A percentile compares a stretch with the other conserved stretches of the same genome.
Conservation (phyloP, 2,329 filamentous ascomycete species). For the Purpureocillium takamizusanense region DNA sequence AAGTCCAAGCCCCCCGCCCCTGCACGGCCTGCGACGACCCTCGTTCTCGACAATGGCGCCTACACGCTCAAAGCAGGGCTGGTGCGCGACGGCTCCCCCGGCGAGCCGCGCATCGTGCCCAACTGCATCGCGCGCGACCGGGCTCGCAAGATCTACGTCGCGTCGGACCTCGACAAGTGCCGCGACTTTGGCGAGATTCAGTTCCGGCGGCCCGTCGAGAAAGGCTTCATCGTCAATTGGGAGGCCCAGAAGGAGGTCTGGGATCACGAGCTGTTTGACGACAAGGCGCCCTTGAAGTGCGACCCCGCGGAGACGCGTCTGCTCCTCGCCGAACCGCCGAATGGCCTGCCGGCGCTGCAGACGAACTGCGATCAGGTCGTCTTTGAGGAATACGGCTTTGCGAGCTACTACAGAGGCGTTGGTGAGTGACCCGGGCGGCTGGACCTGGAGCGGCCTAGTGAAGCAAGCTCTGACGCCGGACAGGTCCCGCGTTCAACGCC, state of each 20-base stretch:
- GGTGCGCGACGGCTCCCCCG: slow-evolving; percentile 34
- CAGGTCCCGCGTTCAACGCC: slow-evolving; percentile 68
- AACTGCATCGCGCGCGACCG: slow-evolving; percentile 85
- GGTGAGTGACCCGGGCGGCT: slow-evolving; percentile 32
- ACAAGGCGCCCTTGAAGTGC: slow-evolving; percentile 56
- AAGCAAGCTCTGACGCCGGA: slow-evolving; percentile 3
- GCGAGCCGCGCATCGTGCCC: slow-evolving; percentile 63
- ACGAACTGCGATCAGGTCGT: slow-evolving; percentile 91
- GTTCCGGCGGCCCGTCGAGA: slow-evolving; percentile 85
- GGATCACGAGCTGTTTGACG: slow-evolving; percentile 78
- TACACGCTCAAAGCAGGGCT: slow-evolving; percentile 88
- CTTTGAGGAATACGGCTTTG: slow-evolving; percentile 95
- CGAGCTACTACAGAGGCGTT: slow-evolving; percentile 69
- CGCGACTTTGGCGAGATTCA: slow-evolving; percentile 82
- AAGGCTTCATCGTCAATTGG: slow-evolving; percentile 94
- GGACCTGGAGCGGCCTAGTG: too few relatives aligned
- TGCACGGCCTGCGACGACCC: slow-evolving; percentile 53
- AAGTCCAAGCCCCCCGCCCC: slow-evolving; percentile 45
- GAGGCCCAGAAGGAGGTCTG: slow-evolving; percentile 92
- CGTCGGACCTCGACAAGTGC: slow-evolving; percentile 67
- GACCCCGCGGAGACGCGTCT: slow-evolving; percentile 77
- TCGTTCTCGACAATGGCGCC: slow-evolving; percentile 90
- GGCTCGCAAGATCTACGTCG: slow-evolving; percentile 70
- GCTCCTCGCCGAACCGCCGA: slow-evolving; percentile 77
- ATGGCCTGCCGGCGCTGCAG: slow-evolving; percentile 71